Percentiles rank a stretch among this genome's conserved stretches.
phyloP scores from a whole-genome alignment of 768 basidiomycete genomes.

The Macrocybe gigantea region DNA sequence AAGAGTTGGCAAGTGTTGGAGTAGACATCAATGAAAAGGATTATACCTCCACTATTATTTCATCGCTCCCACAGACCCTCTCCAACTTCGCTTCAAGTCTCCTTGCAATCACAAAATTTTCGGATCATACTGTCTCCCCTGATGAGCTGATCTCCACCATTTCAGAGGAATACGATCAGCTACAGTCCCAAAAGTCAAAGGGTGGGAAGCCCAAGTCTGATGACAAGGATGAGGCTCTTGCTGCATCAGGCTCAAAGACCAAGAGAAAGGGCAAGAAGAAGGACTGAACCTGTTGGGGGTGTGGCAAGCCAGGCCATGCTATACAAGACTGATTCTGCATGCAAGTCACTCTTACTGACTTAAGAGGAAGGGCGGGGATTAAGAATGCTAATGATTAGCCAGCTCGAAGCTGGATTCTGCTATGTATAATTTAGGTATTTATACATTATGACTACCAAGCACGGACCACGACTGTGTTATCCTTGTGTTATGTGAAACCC shows the following conservation, averaged over 20 bases:
- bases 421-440: no score
- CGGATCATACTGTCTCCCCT: conserved; percentile 1
- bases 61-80: conserved; percentile 16
- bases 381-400: no score
- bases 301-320: no score
- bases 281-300: no score
- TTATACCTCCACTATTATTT: conserved; percentile 21
- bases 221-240: conserved; percentile 14
- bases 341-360: no score
- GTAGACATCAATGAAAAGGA: conserved; percentile 16
- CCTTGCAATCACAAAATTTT: conserved; percentile 9
- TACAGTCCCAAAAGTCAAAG: conserved; percentile 2
- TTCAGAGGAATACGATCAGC: conserved; percentile 21
- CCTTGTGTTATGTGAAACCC: no score
- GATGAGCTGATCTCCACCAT: conserved; percentile 17
- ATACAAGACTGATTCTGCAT: no score
- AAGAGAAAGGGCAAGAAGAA: no score
- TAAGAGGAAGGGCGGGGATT: no score
- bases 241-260: not conserved
- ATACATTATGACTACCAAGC: no score
- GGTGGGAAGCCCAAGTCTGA: conserved; percentile 6
- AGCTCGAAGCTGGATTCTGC: no score
- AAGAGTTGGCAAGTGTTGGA: conserved; percentile 19
- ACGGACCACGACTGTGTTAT: no score
- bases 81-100: conserved; percentile 15